A percentile compares a stretch with the other conserved stretches of the same genome.
Conservation (phyloP, 2,329 filamentous ascomycete genomes). For the Ophiostoma sp. region DNA sequence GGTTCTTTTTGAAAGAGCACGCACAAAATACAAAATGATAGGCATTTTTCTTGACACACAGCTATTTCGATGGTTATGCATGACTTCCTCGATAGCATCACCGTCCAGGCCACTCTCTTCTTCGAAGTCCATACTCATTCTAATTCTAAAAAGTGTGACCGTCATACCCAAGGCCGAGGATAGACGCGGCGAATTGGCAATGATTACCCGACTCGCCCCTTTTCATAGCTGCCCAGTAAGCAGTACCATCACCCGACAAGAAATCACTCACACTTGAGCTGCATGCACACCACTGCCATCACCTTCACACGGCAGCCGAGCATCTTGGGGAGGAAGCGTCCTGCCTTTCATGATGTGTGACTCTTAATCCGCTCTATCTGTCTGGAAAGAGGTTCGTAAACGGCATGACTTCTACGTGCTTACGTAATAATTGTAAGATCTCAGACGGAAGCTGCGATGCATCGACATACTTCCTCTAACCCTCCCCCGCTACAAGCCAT, state of each 20-base stretch:
- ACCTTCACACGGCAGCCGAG: not conserved
- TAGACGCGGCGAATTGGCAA: not conserved
- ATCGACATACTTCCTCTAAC: not conserved
- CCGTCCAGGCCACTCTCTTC: too few species aligned
- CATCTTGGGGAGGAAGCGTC: not conserved
- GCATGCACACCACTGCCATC: not conserved
- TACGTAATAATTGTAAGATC: not conserved
- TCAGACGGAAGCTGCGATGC: not conserved
- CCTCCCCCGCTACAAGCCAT: not conserved
- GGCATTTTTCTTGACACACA: too few species aligned
- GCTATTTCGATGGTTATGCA: too few species aligned
- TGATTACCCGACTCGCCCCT: not conserved
- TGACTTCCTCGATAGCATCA: too few species aligned
- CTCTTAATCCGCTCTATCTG: too few species aligned
- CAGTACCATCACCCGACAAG: too few species aligned
- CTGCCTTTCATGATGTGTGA: not conserved
- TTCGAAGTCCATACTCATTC: not conserved
- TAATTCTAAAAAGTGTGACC: not conserved
- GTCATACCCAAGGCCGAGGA: not conserved
- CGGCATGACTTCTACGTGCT: not conserved
- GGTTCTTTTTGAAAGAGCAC: too few species aligned
- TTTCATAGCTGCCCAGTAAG: not conserved
- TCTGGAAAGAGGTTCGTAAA: too few species aligned
- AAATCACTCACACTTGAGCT: not conserved
- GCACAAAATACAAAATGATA: too few species aligned